phyloP scores from a whole-genome alignment of 2,329 filamentous ascomycete genomes.

The Phialophora chinensis region DNA sequence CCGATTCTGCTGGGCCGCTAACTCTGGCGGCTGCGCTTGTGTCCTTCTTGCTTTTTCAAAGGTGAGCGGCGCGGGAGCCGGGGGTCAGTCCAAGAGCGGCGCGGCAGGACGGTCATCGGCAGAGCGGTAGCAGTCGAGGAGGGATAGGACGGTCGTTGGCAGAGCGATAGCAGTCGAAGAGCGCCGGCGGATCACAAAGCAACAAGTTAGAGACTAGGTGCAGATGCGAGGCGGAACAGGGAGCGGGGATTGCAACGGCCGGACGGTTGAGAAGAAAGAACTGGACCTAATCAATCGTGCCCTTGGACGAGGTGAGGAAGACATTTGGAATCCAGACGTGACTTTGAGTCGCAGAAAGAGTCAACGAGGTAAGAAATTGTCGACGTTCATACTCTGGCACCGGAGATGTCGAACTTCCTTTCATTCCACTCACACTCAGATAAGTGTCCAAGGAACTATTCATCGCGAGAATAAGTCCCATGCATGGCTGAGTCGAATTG shows the following conservation, averaged over 20 bases:
- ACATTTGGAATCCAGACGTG: no score
- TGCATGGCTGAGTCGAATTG: no score
- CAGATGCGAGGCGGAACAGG: constrained; percentile 24
- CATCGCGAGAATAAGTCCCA: no score
- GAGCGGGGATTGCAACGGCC: constrained; percentile 24
- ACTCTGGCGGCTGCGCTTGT: constrained; percentile 5
- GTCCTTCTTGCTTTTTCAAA: constrained; percentile 7
- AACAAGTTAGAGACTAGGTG: constrained; percentile 14
- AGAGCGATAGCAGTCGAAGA: constrained; percentile 21
- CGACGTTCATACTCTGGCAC: no score
- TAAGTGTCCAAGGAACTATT: no score
- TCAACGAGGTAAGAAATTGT: no score
- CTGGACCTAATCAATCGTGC: no score
- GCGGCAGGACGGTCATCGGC: constrained; percentile 35
- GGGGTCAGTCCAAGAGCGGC: constrained; percentile 23
- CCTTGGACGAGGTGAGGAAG: no score
- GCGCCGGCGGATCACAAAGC: constrained; percentile 7
- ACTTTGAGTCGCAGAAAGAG: no score
- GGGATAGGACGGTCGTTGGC: constrained; percentile 35
- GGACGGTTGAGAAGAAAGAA: constrained; percentile 25
- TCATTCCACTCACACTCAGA: no score
- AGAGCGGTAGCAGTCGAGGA: constrained; percentile 20
- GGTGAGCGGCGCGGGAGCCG: neutral
- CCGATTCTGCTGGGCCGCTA: constrained; percentile 9
- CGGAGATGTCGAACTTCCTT: no score